phyloP scores from a whole-genome alignment of 2,329 filamentous ascomycete genomes.

The Colletotrichum australisinense region DNA sequence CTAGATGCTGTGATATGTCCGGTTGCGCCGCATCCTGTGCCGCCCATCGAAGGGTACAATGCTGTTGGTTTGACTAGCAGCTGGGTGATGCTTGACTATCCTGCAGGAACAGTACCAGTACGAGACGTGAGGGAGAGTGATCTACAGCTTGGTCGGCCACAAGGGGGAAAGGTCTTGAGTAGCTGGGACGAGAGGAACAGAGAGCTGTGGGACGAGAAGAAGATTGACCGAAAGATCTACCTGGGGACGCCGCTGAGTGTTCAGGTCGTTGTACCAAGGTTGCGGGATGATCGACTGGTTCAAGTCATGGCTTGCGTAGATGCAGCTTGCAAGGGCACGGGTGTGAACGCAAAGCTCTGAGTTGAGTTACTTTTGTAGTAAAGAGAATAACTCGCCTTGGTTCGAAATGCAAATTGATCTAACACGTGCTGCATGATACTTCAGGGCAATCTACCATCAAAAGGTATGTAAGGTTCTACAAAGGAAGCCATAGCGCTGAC shows the following conservation, averaged over 20 bases:
- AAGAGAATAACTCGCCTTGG: not conserved
- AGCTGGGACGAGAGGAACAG: slow-evolving; percentile 27
- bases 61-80: slow-evolving; percentile 46
- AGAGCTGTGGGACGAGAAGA: slow-evolving; percentile 24
- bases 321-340: not conserved
- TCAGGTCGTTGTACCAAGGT: slow-evolving; percentile 24
- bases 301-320: slow-evolving; percentile 24
- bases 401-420: not conserved
- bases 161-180: not conserved
- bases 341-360: not conserved
- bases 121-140: slow-evolving; percentile 14
- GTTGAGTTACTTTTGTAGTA: not conserved
- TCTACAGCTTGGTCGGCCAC: slow-evolving; percentile 13
- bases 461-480: not conserved
- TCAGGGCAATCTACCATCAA: not conserved
- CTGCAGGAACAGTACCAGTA: slow-evolving; percentile 46
- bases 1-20: slow-evolving; percentile 69
- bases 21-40: slow-evolving; percentile 69
- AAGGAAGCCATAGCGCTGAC: not conserved
- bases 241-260: slow-evolving; percentile 22
- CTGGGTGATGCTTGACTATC: slow-evolving; percentile 52
- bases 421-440: too few species aligned
- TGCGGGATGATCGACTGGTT: slow-evolving; percentile 20
- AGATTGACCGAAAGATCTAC: slow-evolving; percentile 17
- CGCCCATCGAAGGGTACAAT: slow-evolving; percentile 51